Conservation (phyloP, 805 yeast genomes). For the Hanseniaspora guilliermondii region DNA sequence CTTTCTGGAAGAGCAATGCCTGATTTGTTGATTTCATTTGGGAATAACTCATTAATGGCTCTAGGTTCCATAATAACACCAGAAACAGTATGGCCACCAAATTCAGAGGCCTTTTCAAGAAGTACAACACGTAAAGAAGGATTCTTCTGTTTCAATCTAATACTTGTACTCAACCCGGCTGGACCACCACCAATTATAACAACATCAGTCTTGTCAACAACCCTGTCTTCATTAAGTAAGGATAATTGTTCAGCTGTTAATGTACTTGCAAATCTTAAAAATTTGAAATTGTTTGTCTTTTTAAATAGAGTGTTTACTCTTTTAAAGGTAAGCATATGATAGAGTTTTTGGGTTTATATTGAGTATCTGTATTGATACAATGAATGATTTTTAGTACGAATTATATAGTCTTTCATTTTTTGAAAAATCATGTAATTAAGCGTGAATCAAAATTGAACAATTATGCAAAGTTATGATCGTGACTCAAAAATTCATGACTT, state of each 20-base stretch:
- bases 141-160: slow-evolving; percentile 52
- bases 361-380: no score
- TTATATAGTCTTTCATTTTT: no score
- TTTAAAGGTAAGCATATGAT: background rate
- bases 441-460: background rate
- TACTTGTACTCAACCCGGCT: slow-evolving; percentile 91
- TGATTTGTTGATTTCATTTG: slow-evolving; percentile 42
- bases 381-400: no score
- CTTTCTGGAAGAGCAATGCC: slow-evolving; percentile 72
- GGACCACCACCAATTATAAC: slow-evolving; percentile 98
- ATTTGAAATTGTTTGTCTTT: background rate
- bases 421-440: no score
- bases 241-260: slow-evolving; percentile 36
- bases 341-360: background rate
- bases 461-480: background rate
- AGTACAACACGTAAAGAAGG: slow-evolving; percentile 76
- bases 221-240: slow-evolving; percentile 51
- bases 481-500: background rate
- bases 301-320: background rate
- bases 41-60: slow-evolving; percentile 73
- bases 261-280: slow-evolving; percentile 14
- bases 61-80: slow-evolving; percentile 92
- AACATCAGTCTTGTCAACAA: slow-evolving; percentile 78
- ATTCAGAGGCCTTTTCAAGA: slow-evolving; percentile 81
- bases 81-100: slow-evolving; percentile 84